Conservation (phyloP, 441 rosid genomes). For the Syzygium syzygioides region DNA sequence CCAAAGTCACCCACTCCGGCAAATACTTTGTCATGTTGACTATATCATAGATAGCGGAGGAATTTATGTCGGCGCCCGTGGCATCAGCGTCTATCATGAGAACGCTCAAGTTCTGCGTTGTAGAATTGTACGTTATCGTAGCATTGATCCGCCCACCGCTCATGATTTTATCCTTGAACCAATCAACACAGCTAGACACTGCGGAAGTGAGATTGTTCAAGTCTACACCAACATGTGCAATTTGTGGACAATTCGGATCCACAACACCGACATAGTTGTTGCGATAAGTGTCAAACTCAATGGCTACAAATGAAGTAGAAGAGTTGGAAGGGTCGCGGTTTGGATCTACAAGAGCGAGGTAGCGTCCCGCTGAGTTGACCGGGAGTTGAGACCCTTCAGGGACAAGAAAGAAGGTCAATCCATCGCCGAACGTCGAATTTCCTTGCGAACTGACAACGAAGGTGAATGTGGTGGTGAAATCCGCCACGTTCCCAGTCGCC, state of each 20-base stretch:
- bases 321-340: neutral
- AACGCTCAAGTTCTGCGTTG: neutral
- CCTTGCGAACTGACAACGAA: neutral
- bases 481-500: neutral
- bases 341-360: neutral
- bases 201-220: neutral
- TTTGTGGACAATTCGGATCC: neutral
- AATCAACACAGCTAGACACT: neutral
- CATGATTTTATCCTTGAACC: neutral
- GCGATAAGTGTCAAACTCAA: neutral
- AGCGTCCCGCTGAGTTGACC: rapidly evolving
- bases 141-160: neutral
- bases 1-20: neutral
- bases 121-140: neutral
- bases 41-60: neutral
- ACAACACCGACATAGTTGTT: rapidly evolving
- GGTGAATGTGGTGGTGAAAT: neutral
- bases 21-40: neutral
- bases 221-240: neutral
- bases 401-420: neutral
- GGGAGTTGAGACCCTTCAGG: neutral
- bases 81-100: neutral
- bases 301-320: neutral
- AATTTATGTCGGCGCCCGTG: rapidly evolving
- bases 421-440: rapidly evolving